Evolutionary conservation across 257 asterid genomes (phyloP), one percentile per base, ranked within the genome.

Genomic region (Scutellaria barbata): DNA sequence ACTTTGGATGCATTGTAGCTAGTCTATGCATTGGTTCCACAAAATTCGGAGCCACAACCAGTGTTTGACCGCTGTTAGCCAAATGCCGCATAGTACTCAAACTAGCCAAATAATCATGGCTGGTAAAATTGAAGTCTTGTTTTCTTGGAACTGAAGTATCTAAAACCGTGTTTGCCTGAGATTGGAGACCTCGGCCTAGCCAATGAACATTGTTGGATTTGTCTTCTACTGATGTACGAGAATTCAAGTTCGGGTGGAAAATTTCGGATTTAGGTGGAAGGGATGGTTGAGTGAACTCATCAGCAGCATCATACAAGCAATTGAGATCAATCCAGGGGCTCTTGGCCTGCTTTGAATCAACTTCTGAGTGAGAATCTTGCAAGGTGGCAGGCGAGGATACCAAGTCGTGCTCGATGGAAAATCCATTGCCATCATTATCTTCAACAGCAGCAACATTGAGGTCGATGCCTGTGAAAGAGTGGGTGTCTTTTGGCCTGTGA

Each of bases 371-470:
- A 76, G 76, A 50, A 33, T 74, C 80, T 61, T 47, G 78, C 6
- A 66, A 22, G n/a, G 25, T 17, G 58, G 71, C 2, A 30, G 35
- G 35, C 5, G 35, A 30, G 35, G 35, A 30, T 2, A 30, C 35
- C 35, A 30, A 30, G 5, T 30, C 35, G 5, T 30, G 35, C 35
- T 30, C 5, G 35, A 30, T 4, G 35, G 35, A 5, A 30, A 30
- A 30, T 46, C 54, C 82, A 2, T 53, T 48, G 14, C 58, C 45
- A 54, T 72, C 39, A 68, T 5, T 41, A 64, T 84, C 91, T 22
- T 84, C 95, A 50, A 37, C 69, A 37, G 79, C 81, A 74, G 86
- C 84, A 72, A 85, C 75, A 74, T 88, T 88, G 77, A 88, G 89
- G 76, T 85, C 89, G 11, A 88, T 51, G 6, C 82, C 90, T n/a